A percentile compares a stretch with the other conserved stretches of the same genome.
Evolutionary conservation across 2,329 filamentous ascomycete genomes (phyloP).

Genomic region (Scytalidium lignicola): DNA sequence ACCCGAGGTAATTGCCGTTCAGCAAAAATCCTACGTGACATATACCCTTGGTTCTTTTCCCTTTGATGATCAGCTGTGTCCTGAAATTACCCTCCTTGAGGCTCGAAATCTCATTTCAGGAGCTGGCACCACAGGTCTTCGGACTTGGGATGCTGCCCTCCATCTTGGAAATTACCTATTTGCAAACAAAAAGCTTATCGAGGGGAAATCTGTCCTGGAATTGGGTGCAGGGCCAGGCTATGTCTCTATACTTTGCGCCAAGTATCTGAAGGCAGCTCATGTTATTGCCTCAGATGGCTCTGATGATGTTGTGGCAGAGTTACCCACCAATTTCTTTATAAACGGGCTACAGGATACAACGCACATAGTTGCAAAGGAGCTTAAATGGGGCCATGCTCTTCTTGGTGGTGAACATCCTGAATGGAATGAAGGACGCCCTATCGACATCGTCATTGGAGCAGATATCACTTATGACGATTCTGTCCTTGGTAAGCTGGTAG

Average conservation of each 20-base stretch:
- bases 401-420: slow-evolving; percentile 32
- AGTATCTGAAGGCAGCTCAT: slow-evolving; percentile 52
- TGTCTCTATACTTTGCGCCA: slow-evolving; percentile 68
- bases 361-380: slow-evolving; percentile 52
- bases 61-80: not conserved
- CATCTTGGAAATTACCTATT: slow-evolving; percentile 67
- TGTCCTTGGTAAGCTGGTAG: slow-evolving; percentile 58
- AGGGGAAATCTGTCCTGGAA: slow-evolving; percentile 59
- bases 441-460: slow-evolving; percentile 66
- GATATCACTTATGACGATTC: slow-evolving; percentile 72
- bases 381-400: slow-evolving; percentile 36
- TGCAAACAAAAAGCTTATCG: slow-evolving; percentile 30
- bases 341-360: slow-evolving; percentile 55
- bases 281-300: slow-evolving; percentile 71
- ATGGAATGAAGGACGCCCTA: slow-evolving; percentile 35
- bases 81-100: slow-evolving; percentile 60
- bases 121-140: slow-evolving; percentile 67
- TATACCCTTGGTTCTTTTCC: slow-evolving; percentile 41
- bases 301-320: slow-evolving; percentile 61
- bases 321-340: slow-evolving; percentile 63
- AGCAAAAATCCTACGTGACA: slow-evolving; percentile 70
- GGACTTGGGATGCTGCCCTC: slow-evolving; percentile 78
- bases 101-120: slow-evolving; percentile 64
- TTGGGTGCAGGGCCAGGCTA: slow-evolving; percentile 75
- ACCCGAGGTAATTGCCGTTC: slow-evolving; percentile 60